These are phyloP conservation scores for Barnettozyma pratensis DNA, from an alignment of 805 yeast genomes.

Conservation along the genomic window DNA sequence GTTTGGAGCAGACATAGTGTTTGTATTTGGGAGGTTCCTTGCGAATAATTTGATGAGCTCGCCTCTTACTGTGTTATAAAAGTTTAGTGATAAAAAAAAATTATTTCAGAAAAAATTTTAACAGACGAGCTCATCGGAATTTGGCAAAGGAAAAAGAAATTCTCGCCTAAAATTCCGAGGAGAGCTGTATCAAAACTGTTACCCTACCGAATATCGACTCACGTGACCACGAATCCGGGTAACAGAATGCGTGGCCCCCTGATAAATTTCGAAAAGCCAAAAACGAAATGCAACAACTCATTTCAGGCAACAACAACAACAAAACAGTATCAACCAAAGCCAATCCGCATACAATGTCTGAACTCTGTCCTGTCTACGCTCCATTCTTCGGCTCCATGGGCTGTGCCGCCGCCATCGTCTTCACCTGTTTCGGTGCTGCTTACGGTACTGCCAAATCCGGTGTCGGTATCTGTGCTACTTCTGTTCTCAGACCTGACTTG, in stretches of 20 bases:
- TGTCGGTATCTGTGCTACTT: constrained; percentile 98
- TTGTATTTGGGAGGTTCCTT: constrained; percentile 34
- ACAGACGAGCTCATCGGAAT: constrained; percentile 2
- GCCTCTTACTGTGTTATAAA: constrained; percentile 18
- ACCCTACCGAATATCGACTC: neutral
- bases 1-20: constrained; percentile 80
- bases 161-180: neutral
- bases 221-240: neutral
- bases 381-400: constrained; percentile 99
- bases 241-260: neutral
- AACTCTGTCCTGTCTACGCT: constrained; percentile 39
- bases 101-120: neutral
- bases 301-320: neutral
- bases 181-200: neutral
- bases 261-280: neutral
- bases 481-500: constrained; percentile 95
- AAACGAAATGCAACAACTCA: neutral
- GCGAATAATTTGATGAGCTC: constrained; percentile 28
- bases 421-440: constrained; percentile 98
- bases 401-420: constrained; percentile 98
- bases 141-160: neutral
- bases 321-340: neutral
- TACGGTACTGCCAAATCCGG: constrained; percentile 99
- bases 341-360: constrained; percentile 1
- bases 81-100: neutral